Evolutionary conservation across 2,329 filamentous ascomycete genomes (phyloP).

Genomic region (Macrophomina tecta): DNA sequence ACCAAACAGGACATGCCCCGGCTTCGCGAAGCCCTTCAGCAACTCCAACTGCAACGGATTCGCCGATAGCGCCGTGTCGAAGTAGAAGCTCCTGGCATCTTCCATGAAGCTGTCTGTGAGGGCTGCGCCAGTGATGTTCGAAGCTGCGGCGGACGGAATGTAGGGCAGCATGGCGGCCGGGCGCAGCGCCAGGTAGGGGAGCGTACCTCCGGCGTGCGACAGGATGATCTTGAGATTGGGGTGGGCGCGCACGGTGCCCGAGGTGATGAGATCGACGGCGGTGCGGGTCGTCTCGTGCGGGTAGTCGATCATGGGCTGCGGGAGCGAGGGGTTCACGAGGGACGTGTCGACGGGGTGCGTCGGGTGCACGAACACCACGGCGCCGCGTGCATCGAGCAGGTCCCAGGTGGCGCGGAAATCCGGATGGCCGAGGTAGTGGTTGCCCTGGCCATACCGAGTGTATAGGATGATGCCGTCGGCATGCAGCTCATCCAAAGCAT

Average conservation of each 20-base stretch:
- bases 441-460: constrained; percentile 50
- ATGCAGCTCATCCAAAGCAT: constrained; percentile 48
- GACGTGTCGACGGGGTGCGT: constrained; percentile 47
- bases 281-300: constrained; percentile 55
- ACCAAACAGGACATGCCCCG: constrained; percentile 42
- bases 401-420: constrained; percentile 52
- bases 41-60: constrained; percentile 37
- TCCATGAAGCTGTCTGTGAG: not conserved
- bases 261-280: constrained; percentile 51
- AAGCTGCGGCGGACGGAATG: no score
- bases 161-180: no score
- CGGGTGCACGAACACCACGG: constrained; percentile 57
- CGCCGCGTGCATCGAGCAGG: constrained; percentile 48
- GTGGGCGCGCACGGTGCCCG: constrained; percentile 39
- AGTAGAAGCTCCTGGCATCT: constrained; percentile 40
- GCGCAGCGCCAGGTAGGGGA: constrained; percentile 51
- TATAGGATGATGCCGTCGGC: constrained; percentile 57
- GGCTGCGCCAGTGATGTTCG: not conserved
- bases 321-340: constrained; percentile 42
- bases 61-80: constrained; percentile 43
- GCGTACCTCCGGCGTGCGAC: constrained; percentile 55
- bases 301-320: constrained; percentile 52
- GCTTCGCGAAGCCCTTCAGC: constrained; percentile 38
- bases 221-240: constrained; percentile 53
- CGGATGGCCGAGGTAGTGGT: constrained; percentile 56